These are phyloP conservation scores for Neckera pumila DNA, from an alignment of 225 moss, liverwort and hornwort species.

Conservation along the genomic window DNA sequence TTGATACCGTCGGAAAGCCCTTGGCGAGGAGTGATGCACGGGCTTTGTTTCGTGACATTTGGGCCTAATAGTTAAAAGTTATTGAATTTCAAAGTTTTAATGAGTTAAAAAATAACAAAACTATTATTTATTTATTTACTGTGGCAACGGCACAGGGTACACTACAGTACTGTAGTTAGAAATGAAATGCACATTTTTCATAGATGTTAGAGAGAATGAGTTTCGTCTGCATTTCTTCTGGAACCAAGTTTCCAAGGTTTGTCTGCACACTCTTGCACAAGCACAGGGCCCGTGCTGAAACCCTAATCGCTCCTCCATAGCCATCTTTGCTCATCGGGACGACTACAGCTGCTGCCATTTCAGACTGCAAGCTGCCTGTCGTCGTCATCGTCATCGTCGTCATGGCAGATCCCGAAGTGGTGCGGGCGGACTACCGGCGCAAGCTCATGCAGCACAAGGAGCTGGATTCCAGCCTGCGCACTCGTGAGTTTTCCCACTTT, in stretches of 20 bases:
- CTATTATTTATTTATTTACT: too few relatives aligned
- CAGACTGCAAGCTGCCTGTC: neutral
- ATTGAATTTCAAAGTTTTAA: too few relatives aligned
- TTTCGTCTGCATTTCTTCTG: neutral
- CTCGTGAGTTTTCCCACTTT: slow-evolving; percentile 2
- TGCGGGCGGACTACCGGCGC: slow-evolving; percentile 54
- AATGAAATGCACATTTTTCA: too few relatives aligned
- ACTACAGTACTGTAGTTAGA: too few relatives aligned
- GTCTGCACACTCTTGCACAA: neutral
- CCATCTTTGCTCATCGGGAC: neutral
- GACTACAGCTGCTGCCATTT: neutral
- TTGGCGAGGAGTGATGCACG: too few relatives aligned
- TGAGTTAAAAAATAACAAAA: too few relatives aligned
- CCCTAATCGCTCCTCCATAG: neutral
- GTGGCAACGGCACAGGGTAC: too few relatives aligned
- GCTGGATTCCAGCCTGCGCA: slow-evolving; percentile 64
- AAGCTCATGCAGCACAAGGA: slow-evolving; percentile 82
- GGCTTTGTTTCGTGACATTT: too few relatives aligned
- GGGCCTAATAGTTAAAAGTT: too few relatives aligned
- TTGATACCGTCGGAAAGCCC: too few relatives aligned
- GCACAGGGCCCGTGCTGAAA: neutral
- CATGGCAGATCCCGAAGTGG: slow-evolving; percentile 45
- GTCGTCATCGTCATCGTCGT: neutral
- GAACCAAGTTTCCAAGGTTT: neutral
- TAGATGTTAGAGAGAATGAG: neutral